These are phyloP conservation scores for Penicillium psychrofluorescens DNA, from an alignment of 495 filamentous ascomycete species.

Conservation along the genomic window DNA sequence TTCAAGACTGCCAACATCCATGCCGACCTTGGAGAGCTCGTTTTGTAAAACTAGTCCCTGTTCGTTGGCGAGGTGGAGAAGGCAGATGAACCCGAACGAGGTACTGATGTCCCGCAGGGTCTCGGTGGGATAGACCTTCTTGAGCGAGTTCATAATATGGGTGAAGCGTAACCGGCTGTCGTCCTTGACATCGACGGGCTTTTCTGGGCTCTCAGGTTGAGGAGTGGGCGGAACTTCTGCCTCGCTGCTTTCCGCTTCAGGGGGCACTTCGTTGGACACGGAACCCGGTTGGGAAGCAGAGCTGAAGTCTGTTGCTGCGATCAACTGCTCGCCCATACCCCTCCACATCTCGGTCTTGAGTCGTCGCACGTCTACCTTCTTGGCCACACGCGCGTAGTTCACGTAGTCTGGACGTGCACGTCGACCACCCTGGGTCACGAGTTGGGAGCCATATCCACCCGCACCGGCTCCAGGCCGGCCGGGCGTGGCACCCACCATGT, in stretches of 20 bases:
- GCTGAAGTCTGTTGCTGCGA: conserved; percentile 28
- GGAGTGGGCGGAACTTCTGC: conserved; percentile 28
- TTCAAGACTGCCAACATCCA: conserved; percentile 25
- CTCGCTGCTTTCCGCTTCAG: conserved; percentile 18
- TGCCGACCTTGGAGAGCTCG: conserved; percentile 26
- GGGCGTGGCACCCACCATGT: conserved; percentile 39
- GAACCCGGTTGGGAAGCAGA: conserved; percentile 21
- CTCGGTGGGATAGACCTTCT: conserved; percentile 75
- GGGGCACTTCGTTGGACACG: conserved; percentile 12
- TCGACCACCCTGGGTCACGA: conserved; percentile 79
- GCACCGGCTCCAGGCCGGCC: conserved; percentile 29
- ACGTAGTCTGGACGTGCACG: conserved; percentile 88
- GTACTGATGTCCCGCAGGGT: conserved; percentile 93
- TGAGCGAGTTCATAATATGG: conserved; percentile 78
- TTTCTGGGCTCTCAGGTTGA: conserved; percentile 16
- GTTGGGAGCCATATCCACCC: conserved; percentile 74
- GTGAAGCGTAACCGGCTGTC: conserved; percentile 72
- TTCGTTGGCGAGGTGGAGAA: conserved; percentile 95
- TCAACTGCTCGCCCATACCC: conserved; percentile 57
- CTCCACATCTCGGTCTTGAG: conserved; percentile 96
- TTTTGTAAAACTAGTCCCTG: conserved; percentile 71
- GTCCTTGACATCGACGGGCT: conserved; percentile 16
- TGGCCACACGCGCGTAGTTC: conserved; percentile 90
- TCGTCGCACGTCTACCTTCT: conserved; percentile 95
- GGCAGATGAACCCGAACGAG: conserved; percentile 92